Conservation (phyloP, 2,329 filamentous ascomycete species). For the Botryotinia convoluta region DNA sequence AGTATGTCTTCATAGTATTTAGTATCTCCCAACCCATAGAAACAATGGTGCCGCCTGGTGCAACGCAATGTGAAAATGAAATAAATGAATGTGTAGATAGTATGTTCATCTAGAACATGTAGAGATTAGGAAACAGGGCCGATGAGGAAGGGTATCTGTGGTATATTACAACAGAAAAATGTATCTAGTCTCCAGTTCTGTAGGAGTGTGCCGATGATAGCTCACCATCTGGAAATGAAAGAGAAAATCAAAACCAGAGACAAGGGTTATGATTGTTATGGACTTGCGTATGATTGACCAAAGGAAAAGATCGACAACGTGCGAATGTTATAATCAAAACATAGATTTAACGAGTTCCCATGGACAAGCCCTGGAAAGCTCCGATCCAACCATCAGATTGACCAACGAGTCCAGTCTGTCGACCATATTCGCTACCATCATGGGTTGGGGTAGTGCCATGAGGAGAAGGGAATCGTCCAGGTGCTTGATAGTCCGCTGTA, state of each 20-base stretch:
- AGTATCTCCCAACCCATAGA: neutral
- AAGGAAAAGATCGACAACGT: neutral
- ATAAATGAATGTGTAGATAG: conserved; percentile 10
- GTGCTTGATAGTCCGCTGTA: conserved; percentile 45
- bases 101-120: conserved; percentile 12
- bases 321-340: neutral
- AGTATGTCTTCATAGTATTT: conserved; percentile 8
- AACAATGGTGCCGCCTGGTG: neutral
- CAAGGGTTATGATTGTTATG: neutral
- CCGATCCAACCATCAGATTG: conserved; percentile 55
- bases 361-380: conserved; percentile 67
- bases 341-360: conserved; percentile 48
- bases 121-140: conserved; percentile 5
- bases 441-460: conserved; percentile 40
- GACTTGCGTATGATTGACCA: neutral
- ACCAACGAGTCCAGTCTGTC: conserved; percentile 42
- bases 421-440: conserved; percentile 44
- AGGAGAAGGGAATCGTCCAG: conserved; percentile 48
- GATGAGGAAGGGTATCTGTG: neutral
- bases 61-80: neutral
- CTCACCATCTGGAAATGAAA: neutral
- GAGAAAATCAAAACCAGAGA: neutral
- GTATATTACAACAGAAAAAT: conserved; percentile 20
- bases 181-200: conserved; percentile 8
- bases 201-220: neutral